These are phyloP conservation scores for Thraustochytrium sp. DNA, from an alignment of 352 stramenopile genomes.

Conservation along the genomic window DNA sequence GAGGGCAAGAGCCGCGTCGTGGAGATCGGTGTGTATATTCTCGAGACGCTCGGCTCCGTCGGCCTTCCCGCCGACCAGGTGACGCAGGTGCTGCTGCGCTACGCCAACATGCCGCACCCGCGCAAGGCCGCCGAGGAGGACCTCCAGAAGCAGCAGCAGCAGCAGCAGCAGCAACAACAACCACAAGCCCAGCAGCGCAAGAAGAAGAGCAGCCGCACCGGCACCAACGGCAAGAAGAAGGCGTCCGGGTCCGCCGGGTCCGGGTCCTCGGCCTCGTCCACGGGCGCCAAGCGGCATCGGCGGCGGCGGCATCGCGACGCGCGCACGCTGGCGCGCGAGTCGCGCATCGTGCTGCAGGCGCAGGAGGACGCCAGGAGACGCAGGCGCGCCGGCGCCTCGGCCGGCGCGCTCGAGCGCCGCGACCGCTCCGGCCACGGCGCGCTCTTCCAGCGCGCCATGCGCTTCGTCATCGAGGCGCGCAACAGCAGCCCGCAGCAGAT, in stretches of 20 bases:
- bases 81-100: background rate
- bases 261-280: too few species aligned
- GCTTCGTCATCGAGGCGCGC: conserved; percentile 24
- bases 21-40: conserved; percentile 37
- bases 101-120: background rate
- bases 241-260: too few species aligned
- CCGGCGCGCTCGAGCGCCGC: too few species aligned
- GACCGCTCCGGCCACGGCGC: background rate
- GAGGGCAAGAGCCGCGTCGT: conserved; percentile 15
- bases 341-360: background rate
- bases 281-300: background rate
- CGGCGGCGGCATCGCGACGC: too few species aligned
- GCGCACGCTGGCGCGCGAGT: background rate
- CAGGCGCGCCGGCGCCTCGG: background rate
- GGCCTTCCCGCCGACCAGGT: conserved; percentile 26
- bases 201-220: too few species aligned
- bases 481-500: conserved; percentile 37
- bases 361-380: conserved; percentile 1
- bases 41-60: conserved; percentile 30
- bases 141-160: background rate
- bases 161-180: background rate
- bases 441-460: conserved; percentile 35
- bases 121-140: background rate
- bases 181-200: background rate
- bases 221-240: too few species aligned